Conservation (phyloP, 371 early-diverging fungal species). For the Mucor mucedo region DNA sequence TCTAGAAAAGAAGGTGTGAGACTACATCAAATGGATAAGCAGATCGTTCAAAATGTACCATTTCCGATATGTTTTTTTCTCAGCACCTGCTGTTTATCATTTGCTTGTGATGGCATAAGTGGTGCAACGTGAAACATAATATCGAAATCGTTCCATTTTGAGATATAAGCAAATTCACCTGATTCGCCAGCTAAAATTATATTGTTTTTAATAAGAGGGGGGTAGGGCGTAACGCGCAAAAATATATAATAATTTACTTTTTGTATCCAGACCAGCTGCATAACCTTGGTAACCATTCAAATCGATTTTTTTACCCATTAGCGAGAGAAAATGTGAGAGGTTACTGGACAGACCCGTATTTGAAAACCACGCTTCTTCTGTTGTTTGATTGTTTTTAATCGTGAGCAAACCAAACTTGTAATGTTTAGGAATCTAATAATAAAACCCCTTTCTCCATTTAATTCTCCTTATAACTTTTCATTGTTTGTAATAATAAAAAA, state of each 20-base stretch:
- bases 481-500: neutral
- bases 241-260: constrained; percentile 49
- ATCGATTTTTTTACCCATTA: constrained; percentile 74
- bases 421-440: constrained; percentile 62
- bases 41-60: constrained; percentile 38
- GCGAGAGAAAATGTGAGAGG: constrained; percentile 69
- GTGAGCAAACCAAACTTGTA: constrained; percentile 86
- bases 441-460: neutral
- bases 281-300: constrained; percentile 81
- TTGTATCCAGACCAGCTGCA: constrained; percentile 83
- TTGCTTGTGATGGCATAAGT: constrained; percentile 69
- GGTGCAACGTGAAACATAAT: constrained; percentile 89
- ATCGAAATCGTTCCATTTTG: constrained; percentile 78
- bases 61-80: constrained; percentile 87
- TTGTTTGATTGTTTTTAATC: constrained; percentile 66
- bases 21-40: neutral
- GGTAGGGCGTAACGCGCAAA: neutral
- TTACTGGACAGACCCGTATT: constrained; percentile 66
- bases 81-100: constrained; percentile 80
- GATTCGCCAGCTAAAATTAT: constrained; percentile 60
- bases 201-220: neutral
- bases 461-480: neutral
- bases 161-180: constrained; percentile 73
- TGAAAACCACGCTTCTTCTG: constrained; percentile 79
- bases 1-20: constrained; percentile 42